Conservation (phyloP, 2,329 filamentous ascomycete genomes). For the Ophiosphaerella narmari region DNA sequence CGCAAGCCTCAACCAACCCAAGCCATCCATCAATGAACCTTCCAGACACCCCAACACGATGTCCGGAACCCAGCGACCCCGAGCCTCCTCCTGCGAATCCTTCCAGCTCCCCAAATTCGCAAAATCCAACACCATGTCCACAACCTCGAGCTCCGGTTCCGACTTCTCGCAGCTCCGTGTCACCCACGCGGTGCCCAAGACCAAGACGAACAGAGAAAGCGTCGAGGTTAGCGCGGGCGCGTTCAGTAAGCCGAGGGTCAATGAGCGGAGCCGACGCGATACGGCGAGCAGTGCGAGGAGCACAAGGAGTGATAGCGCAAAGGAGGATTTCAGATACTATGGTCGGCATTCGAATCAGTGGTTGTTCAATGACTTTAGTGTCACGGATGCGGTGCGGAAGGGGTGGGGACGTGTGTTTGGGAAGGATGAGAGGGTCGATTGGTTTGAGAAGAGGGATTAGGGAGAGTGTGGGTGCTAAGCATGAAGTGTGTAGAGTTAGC, state of each 20-base stretch:
- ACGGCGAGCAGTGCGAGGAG: slow-evolving; percentile 20
- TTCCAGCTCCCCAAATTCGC: slow-evolving; percentile 22
- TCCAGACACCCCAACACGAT: slow-evolving; percentile 22
- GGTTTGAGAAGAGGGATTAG: slow-evolving; percentile 16
- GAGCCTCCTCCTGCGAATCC: slow-evolving; percentile 38
- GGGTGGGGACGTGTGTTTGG: slow-evolving; percentile 36
- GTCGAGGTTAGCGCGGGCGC: slow-evolving; percentile 28
- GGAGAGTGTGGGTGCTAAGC: not conserved
- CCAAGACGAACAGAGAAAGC: slow-evolving; percentile 16
- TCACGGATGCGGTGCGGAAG: slow-evolving; percentile 38
- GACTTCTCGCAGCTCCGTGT: slow-evolving; percentile 17
- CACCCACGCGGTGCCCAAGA: slow-evolving; percentile 16
- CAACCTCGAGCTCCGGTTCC: slow-evolving; percentile 17
- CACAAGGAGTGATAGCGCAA: slow-evolving; percentile 16
- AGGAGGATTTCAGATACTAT: slow-evolving; percentile 39
- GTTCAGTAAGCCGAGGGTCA: slow-evolving; percentile 35
- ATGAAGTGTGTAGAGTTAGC: not conserved
- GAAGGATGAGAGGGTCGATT: slow-evolving; percentile 17
- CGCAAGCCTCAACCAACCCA: slow-evolving; percentile 22
- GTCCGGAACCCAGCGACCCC: slow-evolving; percentile 21
- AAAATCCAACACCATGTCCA: slow-evolving; percentile 35
- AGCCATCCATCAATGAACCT: slow-evolving; percentile 11
- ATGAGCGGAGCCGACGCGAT: slow-evolving; percentile 19
- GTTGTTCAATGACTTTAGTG: slow-evolving; percentile 46
- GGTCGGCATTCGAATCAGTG: slow-evolving; percentile 45